Evolutionary conservation across 1,139 yeast species (phyloP).

Genomic region (Sugiyamaella xylanicola): DNA sequence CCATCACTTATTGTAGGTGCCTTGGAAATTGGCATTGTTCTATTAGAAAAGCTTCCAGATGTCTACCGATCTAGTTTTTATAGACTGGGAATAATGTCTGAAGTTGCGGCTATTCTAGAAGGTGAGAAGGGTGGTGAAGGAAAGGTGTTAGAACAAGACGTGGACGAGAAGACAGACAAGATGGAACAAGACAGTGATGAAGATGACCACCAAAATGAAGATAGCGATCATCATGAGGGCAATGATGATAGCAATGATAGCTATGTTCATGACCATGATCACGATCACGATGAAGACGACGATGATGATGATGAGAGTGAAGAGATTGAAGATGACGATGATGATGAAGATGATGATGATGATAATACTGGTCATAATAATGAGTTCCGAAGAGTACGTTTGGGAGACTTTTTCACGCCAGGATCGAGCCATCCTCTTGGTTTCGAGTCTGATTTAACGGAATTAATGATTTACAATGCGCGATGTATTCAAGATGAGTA

Average conservation of each 20-base stretch:
- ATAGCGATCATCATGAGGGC: constrained; percentile 26
- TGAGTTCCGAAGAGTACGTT: constrained; percentile 18
- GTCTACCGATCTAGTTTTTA: constrained; percentile 55
- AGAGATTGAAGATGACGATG: constrained; percentile 27
- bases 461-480: constrained; percentile 27
- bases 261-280: too few relatives aligned
- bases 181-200: constrained; percentile 30
- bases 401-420: neutral
- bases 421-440: constrained; percentile 11
- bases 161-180: constrained; percentile 27
- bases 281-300: constrained; percentile 29
- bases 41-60: constrained; percentile 52
- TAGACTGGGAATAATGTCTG: constrained; percentile 72
- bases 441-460: constrained; percentile 27
- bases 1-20: constrained; percentile 54
- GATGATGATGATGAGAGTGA: constrained; percentile 33
- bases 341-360: constrained; percentile 27
- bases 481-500: constrained; percentile 23
- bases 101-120: constrained; percentile 41
- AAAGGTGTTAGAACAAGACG: constrained; percentile 28
- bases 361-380: constrained; percentile 33
- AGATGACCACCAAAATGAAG: constrained; percentile 22
- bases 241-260: too few relatives aligned
- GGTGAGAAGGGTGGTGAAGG: constrained; percentile 8
- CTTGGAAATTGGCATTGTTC: constrained; percentile 51